Percentiles rank a stretch among this genome's conserved stretches.
Conservation (phyloP, 805 yeast genomes). For the Starmerella powellii region DNA sequence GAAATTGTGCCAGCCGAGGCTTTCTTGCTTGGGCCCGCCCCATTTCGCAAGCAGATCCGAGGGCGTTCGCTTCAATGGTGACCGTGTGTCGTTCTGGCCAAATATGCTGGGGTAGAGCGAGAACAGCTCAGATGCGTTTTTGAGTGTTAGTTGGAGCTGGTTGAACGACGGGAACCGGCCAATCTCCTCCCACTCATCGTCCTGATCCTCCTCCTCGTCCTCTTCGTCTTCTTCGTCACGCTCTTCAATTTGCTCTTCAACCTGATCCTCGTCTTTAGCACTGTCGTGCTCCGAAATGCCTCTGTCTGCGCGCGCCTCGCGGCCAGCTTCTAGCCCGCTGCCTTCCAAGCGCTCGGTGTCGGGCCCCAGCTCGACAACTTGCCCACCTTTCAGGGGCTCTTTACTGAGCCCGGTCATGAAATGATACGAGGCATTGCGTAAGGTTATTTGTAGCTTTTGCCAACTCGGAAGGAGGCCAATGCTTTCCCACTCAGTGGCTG, state of each 20-base stretch:
- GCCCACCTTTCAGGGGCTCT: background rate
- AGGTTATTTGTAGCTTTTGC: constrained; percentile 16
- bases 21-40: constrained; percentile 6
- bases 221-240: constrained; percentile 7
- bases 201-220: constrained; percentile 8
- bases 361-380: too few relatives aligned
- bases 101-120: background rate
- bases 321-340: too few relatives aligned
- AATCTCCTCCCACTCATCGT: constrained; percentile 16
- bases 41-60: constrained; percentile 17
- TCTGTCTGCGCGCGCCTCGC: background rate
- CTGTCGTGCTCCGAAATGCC: background rate
- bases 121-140: constrained; percentile 16
- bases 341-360: too few relatives aligned
- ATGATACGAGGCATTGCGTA: constrained; percentile 15
- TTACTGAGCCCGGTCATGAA: constrained; percentile 15
- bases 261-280: constrained; percentile 4
- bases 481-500: constrained; percentile 15
- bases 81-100: background rate
- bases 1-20: constrained; percentile 12
- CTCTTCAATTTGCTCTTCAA: too few relatives aligned
- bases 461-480: constrained; percentile 18
- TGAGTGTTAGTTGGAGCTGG: constrained; percentile 18
- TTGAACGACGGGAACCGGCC: constrained; percentile 19
- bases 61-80: constrained; percentile 2